Percentiles rank a stretch among this genome's conserved stretches.
These are phyloP conservation scores for Hypoxylon sp. DNA, from an alignment of 2,329 filamentous ascomycete genomes.

Conservation along the genomic window DNA sequence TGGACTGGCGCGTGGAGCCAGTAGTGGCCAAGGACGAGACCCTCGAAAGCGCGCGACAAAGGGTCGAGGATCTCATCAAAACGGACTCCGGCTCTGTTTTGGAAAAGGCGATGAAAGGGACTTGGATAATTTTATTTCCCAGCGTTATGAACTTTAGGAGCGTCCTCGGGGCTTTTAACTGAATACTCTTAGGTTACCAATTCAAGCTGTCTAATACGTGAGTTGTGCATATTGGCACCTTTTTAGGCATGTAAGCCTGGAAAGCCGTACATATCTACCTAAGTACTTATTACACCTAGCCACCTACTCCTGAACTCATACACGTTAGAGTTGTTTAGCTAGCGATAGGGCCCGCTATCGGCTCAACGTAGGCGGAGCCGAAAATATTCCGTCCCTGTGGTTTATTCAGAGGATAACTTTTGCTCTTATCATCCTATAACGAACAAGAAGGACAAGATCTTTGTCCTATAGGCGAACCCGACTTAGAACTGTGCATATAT, in stretches of 20 bases:
- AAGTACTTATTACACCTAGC: no score
- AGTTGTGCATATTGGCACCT: not conserved
- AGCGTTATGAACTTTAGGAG: not conserved
- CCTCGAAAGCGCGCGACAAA: conserved; percentile 21
- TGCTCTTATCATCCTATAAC: not conserved
- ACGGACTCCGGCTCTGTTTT: conserved; percentile 39
- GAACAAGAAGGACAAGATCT: not conserved
- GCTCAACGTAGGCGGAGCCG: not conserved
- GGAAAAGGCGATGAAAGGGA: conserved; percentile 23
- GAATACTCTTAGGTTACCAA: conserved; percentile 1
- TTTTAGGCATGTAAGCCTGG: no score
- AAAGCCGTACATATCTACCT: no score
- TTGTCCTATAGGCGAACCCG: not conserved
- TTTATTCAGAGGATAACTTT: not conserved
- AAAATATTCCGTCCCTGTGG: not conserved
- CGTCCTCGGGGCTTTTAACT: not conserved
- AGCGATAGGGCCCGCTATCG: not conserved
- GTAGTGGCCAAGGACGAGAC: conserved; percentile 28
- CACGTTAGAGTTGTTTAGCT: not conserved
- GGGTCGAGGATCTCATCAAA: conserved; percentile 39
- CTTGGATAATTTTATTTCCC: not conserved
- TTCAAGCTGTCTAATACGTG: not conserved
- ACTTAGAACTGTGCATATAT: not conserved
- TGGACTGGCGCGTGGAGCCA: conserved; percentile 38
- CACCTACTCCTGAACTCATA: not conserved